phyloP scores from a whole-genome alignment of 176 grass and related monocot species.

The Stipa capillata region DNA sequence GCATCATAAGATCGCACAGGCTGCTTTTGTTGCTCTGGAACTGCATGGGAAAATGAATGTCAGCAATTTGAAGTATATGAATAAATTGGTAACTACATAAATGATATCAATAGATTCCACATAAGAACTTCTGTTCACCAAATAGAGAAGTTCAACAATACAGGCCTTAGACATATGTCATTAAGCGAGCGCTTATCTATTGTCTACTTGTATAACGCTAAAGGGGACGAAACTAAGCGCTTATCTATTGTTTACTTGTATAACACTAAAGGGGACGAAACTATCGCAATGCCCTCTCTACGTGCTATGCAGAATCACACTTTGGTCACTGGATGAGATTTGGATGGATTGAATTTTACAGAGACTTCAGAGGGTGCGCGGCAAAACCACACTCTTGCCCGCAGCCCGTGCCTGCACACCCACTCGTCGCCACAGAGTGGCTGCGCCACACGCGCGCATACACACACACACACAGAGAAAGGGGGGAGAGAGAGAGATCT shows the following conservation, averaged over 20 bases:
- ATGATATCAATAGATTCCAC: conserved; percentile 20
- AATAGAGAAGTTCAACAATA: conserved; percentile 17
- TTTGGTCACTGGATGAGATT: not conserved
- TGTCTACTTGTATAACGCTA: not conserved
- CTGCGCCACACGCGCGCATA: not conserved
- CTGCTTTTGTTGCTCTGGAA: conserved; percentile 66
- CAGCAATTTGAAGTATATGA: conserved; percentile 19
- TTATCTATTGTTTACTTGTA: not conserved
- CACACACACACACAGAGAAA: too few relatives aligned
- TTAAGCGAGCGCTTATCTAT: not conserved
- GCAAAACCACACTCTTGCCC: not conserved
- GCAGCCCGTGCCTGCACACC: not conserved
- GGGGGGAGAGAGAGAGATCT: too few relatives aligned
- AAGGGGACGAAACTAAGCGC: not conserved
- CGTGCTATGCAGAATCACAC: not conserved
- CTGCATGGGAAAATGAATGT: conserved; percentile 19
- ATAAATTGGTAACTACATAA: conserved; percentile 6
- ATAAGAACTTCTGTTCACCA: conserved; percentile 4
- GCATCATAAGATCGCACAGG: conserved; percentile 53
- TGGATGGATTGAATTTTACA: not conserved
- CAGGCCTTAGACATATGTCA: conserved; percentile 6
- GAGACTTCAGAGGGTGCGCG: not conserved
- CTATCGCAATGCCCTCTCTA: not conserved
- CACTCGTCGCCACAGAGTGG: not conserved
- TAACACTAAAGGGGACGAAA: not conserved